Percentiles rank a stretch among this genome's conserved stretches.
These are phyloP conservation scores for Nannochloris sp. DNA, from an alignment of 139 green algal genomes.

Conservation along the genomic window DNA sequence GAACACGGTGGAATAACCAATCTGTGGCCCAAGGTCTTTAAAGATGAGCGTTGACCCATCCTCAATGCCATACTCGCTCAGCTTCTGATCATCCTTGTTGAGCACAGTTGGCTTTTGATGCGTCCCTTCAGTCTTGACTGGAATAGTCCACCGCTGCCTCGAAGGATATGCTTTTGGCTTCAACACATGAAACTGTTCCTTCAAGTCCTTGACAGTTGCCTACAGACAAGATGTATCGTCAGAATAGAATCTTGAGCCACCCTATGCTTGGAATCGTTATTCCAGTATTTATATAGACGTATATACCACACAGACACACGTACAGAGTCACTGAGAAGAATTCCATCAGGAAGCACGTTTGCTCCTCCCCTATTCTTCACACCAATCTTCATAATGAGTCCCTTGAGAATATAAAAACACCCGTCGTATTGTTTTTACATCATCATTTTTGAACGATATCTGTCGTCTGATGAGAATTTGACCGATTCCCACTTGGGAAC, in stretches of 20 bases:
- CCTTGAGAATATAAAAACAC: too few relatives aligned
- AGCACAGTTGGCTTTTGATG: constrained; percentile 51
- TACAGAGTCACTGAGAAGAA: constrained; percentile 12
- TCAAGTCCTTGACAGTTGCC: constrained; percentile 70
- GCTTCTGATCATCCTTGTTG: constrained; percentile 36
- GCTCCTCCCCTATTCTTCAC: constrained; percentile 15
- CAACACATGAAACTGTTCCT: constrained; percentile 52
- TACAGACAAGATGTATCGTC: constrained; percentile 24
- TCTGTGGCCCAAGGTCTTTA: constrained; percentile 93
- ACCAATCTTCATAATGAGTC: constrained; percentile 10
- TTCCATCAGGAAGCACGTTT: constrained; percentile 18
- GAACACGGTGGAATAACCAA: constrained; percentile 92
- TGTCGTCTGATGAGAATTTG: too few relatives aligned
- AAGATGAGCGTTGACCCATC: constrained; percentile 58
- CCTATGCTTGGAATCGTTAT: too few relatives aligned
- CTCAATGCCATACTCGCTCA: constrained; percentile 55
- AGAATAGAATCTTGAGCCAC: background rate
- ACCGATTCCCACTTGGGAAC: too few relatives aligned
- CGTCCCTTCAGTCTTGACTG: constrained; percentile 32
- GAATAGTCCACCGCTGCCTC: constrained; percentile 68
- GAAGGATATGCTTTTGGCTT: constrained; percentile 50
- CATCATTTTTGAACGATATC: too few relatives aligned
- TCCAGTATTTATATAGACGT: too few relatives aligned
- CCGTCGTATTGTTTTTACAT: too few relatives aligned
- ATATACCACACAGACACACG: background rate